Conservation (phyloP, 2,329 filamentous ascomycete genomes). For the Penicillium capsulatum region DNA sequence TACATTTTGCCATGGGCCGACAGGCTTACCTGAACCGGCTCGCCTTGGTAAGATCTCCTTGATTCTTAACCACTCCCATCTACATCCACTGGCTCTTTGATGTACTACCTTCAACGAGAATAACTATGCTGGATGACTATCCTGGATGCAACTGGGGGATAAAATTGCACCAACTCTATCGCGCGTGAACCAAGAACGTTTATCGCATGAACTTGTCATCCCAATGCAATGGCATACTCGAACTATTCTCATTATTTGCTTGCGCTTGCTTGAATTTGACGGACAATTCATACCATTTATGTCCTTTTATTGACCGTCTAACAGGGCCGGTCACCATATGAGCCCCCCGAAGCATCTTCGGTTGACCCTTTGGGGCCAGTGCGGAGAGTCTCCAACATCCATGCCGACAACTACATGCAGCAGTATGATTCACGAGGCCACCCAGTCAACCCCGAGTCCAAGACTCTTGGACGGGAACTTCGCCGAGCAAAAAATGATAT, state of each 20-base stretch:
- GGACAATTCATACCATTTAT: too few species aligned
- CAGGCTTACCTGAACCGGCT: slow-evolving; percentile 45
- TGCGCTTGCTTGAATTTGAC: too few species aligned
- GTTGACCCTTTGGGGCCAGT: slow-evolving; percentile 20
- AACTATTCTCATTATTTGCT: too few species aligned
- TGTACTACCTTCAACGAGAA: too few species aligned
- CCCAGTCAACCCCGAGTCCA: slow-evolving; percentile 44
- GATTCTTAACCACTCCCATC: slow-evolving; percentile 3
- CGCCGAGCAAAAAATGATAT: slow-evolving; percentile 50
- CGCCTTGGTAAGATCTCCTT: slow-evolving; percentile 41
- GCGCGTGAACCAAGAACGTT: too few species aligned
- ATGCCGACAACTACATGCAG: slow-evolving; percentile 44
- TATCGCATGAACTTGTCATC: too few species aligned
- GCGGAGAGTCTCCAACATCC: slow-evolving; percentile 24
- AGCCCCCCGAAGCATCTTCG: slow-evolving; percentile 35
- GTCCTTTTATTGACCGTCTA: slow-evolving; percentile 18
- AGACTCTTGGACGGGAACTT: slow-evolving; percentile 37
- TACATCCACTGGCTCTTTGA: neutral
- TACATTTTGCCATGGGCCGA: slow-evolving; percentile 36
- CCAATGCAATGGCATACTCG: too few species aligned
- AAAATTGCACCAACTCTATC: too few species aligned
- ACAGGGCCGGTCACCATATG: slow-evolving; percentile 46
- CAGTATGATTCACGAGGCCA: slow-evolving; percentile 47
- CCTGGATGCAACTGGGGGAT: too few species aligned
- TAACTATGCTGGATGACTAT: too few species aligned